Base-by-base conservation (phyloP, 176 grass and related monocot species). In the Calamus simplicifolius region DNA sequence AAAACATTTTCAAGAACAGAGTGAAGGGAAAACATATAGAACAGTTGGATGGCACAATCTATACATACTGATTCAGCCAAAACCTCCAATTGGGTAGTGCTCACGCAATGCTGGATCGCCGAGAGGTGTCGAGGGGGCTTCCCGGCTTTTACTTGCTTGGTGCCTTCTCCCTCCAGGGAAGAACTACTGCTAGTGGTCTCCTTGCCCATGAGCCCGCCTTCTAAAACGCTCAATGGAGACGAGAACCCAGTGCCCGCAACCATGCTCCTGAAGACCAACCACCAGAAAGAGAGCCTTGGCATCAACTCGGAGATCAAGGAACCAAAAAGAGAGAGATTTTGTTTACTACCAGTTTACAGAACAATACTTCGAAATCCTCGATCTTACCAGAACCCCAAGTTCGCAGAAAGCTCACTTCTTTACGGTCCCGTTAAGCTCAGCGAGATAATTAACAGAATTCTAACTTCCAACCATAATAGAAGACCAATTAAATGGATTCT, bases 81-180 rank as follows among this genome's bases (percentile, higher is more conserved):
- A 0, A 73, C 71, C 54, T 80, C 84, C 43, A 88, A 84, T 51
- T 75, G 83, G 1, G 80, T 69, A 58, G 70, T 84, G 75, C 77
- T 83, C 28, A 70, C 78, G 69, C 86, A 86, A 70, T 89, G 91
- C 51, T 72, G 75, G 30, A 96, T 82, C 18, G 77, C 56, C 0
- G 86, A 83, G 30, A 96, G 77, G 57, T 80, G 79, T 5, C 80
- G 80, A 1, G 92, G 92, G 50, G 92, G 92, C 66, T 82, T 96
- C 13, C 86, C 67, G 19, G 55, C 57, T 14, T 48, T 70, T 6
- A 17, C 25, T 6, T 72, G 72, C 67, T 64, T 71, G 18, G 71
- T 19, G n/a, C 1, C 61, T n/a, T 61, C 16, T 18, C 53, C 66
- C 10, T 56, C 51, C 29, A 52, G 31, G 69, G 54, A 63, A 6